Conservation (phyloP, 1,284 basidiomycete genomes). For the Ganoderma sp. region DNA sequence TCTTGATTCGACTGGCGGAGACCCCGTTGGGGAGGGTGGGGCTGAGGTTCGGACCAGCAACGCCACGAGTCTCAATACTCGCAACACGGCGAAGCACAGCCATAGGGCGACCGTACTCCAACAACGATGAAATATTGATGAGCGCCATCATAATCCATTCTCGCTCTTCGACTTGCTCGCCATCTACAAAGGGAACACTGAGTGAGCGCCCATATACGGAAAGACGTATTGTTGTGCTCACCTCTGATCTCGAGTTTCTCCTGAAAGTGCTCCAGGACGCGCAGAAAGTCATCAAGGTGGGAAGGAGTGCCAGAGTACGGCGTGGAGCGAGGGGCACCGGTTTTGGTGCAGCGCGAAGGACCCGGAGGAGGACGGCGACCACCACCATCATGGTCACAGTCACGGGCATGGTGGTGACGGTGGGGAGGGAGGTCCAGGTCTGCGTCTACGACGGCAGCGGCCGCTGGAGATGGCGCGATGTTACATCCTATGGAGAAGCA, state of each 20-base stretch:
- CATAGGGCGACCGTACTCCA: slow-evolving; percentile 87
- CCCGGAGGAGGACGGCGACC: slow-evolving; percentile 62
- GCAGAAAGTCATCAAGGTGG: too few species aligned
- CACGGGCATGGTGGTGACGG: slow-evolving; percentile 19
- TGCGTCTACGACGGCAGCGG: too few species aligned
- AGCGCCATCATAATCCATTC: slow-evolving; percentile 97
- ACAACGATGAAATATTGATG: slow-evolving; percentile 79
- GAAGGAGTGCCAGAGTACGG: slow-evolving; percentile 96
- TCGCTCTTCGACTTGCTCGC: too few species aligned
- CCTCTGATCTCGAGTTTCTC: too few species aligned
- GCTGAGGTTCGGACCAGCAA: slow-evolving; percentile 39
- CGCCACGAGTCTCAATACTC: slow-evolving; percentile 39
- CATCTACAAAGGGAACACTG: too few species aligned
- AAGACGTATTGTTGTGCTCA: too few species aligned
- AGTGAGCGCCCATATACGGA: too few species aligned
- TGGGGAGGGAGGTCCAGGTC: too few species aligned
- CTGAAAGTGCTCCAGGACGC: too few species aligned
- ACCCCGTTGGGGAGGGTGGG: slow-evolving; percentile 30
- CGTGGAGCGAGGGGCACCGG: slow-evolving; percentile 96
- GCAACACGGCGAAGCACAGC: slow-evolving; percentile 72
- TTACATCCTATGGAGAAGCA: too few species aligned
- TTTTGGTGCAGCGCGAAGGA: slow-evolving; percentile 87
- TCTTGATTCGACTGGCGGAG: slow-evolving; percentile 42
- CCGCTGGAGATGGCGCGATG: too few species aligned
- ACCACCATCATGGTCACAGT: slow-evolving; percentile 32